phyloP scores from a whole-genome alignment of 2,329 filamentous ascomycete species.

The Davidsoniella virescens region DNA sequence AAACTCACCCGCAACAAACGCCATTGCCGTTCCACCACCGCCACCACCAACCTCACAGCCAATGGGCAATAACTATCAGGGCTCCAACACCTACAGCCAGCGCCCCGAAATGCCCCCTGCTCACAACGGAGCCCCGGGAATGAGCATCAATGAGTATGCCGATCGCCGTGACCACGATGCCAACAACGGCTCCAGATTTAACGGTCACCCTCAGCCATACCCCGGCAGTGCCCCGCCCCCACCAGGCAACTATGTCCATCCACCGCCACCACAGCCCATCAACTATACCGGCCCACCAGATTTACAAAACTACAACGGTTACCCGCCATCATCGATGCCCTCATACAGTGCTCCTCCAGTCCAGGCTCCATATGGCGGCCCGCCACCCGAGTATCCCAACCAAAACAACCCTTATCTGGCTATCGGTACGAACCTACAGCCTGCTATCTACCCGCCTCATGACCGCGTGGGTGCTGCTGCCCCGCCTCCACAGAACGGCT shows the following conservation, averaged over 20 bases:
- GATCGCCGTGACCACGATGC: constrained; percentile 8
- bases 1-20: constrained; percentile 5
- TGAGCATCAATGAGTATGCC: constrained; percentile 1
- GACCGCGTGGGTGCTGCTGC: constrained; percentile 9
- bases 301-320: constrained; percentile 3
- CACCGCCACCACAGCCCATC: constrained; percentile 2
- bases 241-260: constrained; percentile 1
- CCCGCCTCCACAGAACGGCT: constrained; percentile 10
- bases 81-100: background rate
- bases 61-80: background rate
- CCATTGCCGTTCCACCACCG: constrained; percentile 6
- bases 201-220: constrained; percentile 8
- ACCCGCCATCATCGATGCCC: constrained; percentile 7
- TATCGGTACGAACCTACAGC: constrained; percentile 7
- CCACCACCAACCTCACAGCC: constrained; percentile 1
- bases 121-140: background rate
- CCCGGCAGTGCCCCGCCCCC: constrained; percentile 10
- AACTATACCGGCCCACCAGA: background rate
- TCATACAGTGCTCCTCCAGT: constrained; percentile 10
- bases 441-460: constrained; percentile 2
- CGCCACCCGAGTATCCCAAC: constrained; percentile 5
- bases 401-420: constrained; percentile 8
- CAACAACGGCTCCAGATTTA: constrained; percentile 3
- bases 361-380: constrained; percentile 10
- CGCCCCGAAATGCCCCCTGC: constrained; percentile 4